Conservation (phyloP, 371 early-diverging fungal genomes). For the Dinochytrium kinnereticum region DNA sequence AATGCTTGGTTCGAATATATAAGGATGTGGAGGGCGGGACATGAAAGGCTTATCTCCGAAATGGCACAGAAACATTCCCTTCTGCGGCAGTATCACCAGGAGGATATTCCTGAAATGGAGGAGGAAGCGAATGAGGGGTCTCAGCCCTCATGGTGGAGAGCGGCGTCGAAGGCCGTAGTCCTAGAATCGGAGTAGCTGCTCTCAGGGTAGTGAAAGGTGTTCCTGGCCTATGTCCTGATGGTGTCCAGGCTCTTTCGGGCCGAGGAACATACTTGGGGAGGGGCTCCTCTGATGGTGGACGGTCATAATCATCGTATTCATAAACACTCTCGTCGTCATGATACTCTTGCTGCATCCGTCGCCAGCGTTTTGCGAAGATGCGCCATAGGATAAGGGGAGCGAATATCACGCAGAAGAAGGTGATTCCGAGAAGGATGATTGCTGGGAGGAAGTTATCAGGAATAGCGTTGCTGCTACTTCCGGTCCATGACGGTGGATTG, state of each 20-base stretch:
- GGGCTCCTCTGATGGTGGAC: neutral
- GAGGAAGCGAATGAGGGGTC: neutral
- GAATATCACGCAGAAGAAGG: neutral
- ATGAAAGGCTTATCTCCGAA: too few relatives aligned
- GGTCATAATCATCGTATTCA: neutral
- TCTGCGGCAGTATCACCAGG: too few relatives aligned
- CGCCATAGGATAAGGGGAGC: neutral
- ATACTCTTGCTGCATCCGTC: neutral
- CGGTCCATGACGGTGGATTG: neutral
- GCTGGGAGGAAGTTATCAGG: constrained; percentile 4
- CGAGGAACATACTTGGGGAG: neutral
- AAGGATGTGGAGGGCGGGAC: too few relatives aligned
- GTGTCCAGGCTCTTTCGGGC: neutral
- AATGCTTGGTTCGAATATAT: too few relatives aligned
- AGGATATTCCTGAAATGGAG: too few relatives aligned
- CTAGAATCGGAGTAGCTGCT: too few relatives aligned
- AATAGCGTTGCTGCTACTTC: neutral
- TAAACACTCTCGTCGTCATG: neutral
- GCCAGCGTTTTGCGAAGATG: neutral
- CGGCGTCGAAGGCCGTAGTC: neutral
- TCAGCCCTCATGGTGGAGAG: neutral
- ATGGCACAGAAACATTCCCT: too few relatives aligned
- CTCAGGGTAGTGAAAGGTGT: neutral
- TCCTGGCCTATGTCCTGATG: neutral
- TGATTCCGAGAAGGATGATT: neutral